A percentile compares a stretch with the other conserved stretches of the same genome.
These are phyloP conservation scores for Macrolepiota fuliginosa DNA, from an alignment of 768 basidiomycete species.

Conservation along the genomic window DNA sequence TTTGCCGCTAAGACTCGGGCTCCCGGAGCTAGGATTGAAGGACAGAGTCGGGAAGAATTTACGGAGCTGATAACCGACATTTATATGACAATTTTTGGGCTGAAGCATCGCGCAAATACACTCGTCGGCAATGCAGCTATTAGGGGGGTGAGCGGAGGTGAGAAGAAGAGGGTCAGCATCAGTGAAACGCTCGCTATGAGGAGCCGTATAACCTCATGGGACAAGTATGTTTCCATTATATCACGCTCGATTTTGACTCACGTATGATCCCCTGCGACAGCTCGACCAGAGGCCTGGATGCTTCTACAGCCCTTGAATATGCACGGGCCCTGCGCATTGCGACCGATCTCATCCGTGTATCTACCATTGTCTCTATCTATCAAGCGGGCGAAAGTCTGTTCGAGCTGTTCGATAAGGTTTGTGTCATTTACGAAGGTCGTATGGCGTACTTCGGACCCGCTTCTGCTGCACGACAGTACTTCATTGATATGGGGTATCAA, in stretches of 20 bases:
- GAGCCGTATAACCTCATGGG: conserved; percentile 68
- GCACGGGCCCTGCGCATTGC: conserved; percentile 62
- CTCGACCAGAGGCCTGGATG: conserved; percentile 62
- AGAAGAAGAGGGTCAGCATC: conserved; percentile 72
- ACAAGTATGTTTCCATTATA: conserved; percentile 52
- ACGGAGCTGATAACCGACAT: conserved; percentile 51
- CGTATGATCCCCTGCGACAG: conserved; percentile 32
- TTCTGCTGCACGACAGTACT: conserved; percentile 64
- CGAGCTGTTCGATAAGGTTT: conserved; percentile 66
- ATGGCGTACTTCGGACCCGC: conserved; percentile 79
- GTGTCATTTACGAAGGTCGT: conserved; percentile 71
- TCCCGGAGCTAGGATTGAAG: conserved; percentile 50
- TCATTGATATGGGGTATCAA: conserved; percentile 64
- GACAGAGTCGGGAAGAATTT: conserved; percentile 39
- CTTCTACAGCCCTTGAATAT: conserved; percentile 75
- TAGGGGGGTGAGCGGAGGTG: conserved; percentile 72
- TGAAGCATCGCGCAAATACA: conserved; percentile 69
- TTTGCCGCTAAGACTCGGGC: conserved; percentile 70
- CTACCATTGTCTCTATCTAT: conserved; percentile 80
- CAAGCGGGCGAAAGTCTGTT: conserved; percentile 76
- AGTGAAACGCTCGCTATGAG: conserved; percentile 62
- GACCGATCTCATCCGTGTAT: conserved; percentile 50
- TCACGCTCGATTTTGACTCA: background rate
- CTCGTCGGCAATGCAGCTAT: conserved; percentile 77
- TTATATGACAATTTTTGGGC: conserved; percentile 68